These are phyloP conservation scores for Polysphondylium violaceum DNA, from an alignment of 78 protist genomes.

Conservation along the genomic window DNA sequence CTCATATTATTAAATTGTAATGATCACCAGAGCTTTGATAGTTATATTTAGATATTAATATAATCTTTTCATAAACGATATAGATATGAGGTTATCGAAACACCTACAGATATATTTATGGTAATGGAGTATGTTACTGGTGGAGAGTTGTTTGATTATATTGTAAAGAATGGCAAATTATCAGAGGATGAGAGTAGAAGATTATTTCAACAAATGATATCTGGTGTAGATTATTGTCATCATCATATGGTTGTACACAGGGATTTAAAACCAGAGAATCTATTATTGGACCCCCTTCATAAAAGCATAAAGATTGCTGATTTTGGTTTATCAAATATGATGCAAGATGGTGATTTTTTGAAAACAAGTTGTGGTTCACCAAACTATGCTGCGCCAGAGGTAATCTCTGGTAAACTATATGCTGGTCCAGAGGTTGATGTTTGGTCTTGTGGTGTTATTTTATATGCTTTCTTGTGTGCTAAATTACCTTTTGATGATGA, in stretches of 20 bases:
- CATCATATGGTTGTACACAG: slow-evolving; percentile 95
- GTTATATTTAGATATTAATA: neutral
- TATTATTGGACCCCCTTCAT: slow-evolving; percentile 66
- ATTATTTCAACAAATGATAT: slow-evolving; percentile 98
- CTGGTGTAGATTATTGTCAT: slow-evolving; percentile 98
- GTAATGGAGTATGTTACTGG: slow-evolving; percentile 97
- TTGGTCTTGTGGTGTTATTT: slow-evolving; percentile 90
- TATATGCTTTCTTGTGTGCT: slow-evolving; percentile 82
- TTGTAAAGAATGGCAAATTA: slow-evolving; percentile 95
- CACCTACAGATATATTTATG: slow-evolving; percentile 97
- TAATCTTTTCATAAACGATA: neutral
- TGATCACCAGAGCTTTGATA: too few species aligned
- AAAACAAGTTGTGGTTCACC: slow-evolving; percentile 99
- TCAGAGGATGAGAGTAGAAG: slow-evolving; percentile 93
- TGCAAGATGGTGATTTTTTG: slow-evolving; percentile 98
- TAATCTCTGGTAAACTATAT: slow-evolving; percentile 94
- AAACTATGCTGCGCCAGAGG: slow-evolving; percentile 99
- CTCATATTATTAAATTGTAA: slow-evolving; percentile 98
- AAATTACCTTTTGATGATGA: slow-evolving; percentile 99
- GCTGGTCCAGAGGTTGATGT: slow-evolving; percentile 98
- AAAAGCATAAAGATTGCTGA: slow-evolving; percentile 96
- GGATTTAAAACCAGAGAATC: slow-evolving; percentile 85
- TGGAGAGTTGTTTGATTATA: slow-evolving; percentile 99
- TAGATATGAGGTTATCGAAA: slow-evolving; percentile 97
- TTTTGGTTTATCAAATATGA: slow-evolving; percentile 98